A percentile compares a stretch with the other conserved stretches of the same genome.
These are phyloP conservation scores for Raddia distichophylla DNA, from an alignment of 176 grass and related monocot species.

Conservation along the genomic window DNA sequence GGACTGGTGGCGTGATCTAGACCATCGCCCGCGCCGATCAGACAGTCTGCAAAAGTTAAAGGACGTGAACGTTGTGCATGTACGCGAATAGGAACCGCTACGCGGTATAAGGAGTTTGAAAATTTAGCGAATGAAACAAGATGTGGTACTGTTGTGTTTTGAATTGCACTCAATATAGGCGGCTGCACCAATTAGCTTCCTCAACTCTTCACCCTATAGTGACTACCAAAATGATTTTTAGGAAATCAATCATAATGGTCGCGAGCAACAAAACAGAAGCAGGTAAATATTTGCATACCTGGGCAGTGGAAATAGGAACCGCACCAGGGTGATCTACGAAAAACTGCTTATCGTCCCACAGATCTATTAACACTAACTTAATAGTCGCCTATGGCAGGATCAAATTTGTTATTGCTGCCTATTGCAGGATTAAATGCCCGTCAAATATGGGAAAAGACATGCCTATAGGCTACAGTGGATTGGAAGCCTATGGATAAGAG, in stretches of 20 bases:
- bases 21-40: too few relatives aligned
- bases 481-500: too few relatives aligned
- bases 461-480: too few relatives aligned
- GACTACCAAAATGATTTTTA: constrained; percentile 22
- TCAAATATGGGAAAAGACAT: too few relatives aligned
- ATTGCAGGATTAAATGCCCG: too few relatives aligned
- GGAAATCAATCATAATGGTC: background rate
- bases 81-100: too few relatives aligned
- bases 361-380: constrained; percentile 40
- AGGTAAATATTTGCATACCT: constrained; percentile 36
- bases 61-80: too few relatives aligned
- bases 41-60: too few relatives aligned
- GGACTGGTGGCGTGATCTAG: too few relatives aligned
- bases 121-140: background rate
- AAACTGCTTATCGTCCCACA: constrained; percentile 58
- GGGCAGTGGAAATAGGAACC: constrained; percentile 47
- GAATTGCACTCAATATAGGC: constrained; percentile 78
- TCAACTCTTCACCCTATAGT: constrained; percentile 72
- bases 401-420: too few relatives aligned
- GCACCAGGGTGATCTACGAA: constrained; percentile 59
- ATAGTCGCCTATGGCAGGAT: background rate
- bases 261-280: background rate
- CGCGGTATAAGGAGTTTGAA: too few relatives aligned
- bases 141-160: constrained; percentile 70
- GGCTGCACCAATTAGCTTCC: constrained; percentile 67